Conservation (phyloP, 345 rosid genomes). For the Hirschfeldia incana region DNA sequence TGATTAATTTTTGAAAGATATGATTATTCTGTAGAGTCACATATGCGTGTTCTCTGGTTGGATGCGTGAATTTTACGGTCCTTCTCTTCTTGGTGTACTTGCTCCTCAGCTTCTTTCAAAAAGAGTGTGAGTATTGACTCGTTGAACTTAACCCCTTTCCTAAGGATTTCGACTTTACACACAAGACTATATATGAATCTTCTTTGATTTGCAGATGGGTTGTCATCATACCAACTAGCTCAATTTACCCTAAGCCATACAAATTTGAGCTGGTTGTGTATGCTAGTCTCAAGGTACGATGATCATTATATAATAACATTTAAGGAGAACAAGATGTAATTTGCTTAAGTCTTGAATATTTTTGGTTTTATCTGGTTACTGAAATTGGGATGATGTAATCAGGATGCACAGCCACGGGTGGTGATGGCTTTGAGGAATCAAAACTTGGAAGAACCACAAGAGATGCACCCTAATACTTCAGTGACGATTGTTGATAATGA, state of each 20-base stretch:
- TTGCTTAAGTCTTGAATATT: not conserved
- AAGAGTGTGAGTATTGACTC: constrained; percentile 62
- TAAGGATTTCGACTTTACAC: not conserved
- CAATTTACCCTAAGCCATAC: constrained; percentile 65
- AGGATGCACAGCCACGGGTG: constrained; percentile 86
- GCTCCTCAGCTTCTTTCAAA: constrained; percentile 83
- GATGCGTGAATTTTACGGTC: constrained; percentile 91
- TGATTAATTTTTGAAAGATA: not conserved
- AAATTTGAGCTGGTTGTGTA: constrained; percentile 88
- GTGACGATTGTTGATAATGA: constrained; percentile 72
- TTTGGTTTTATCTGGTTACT: not conserved
- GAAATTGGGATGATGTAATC: constrained; percentile 33
- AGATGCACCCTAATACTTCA: constrained; percentile 67
- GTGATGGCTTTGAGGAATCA: constrained; percentile 80
- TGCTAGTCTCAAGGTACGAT: constrained; percentile 61
- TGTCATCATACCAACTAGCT: constrained; percentile 76
- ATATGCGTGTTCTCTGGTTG: constrained; percentile 89
- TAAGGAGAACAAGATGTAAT: not conserved
- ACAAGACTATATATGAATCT: not conserved
- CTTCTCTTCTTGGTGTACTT: constrained; percentile 71
- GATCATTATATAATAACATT: not conserved
- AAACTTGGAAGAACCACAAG: constrained; percentile 73
- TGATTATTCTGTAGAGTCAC: constrained; percentile 49
- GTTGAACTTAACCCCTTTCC: not conserved
- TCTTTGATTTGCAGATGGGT: constrained; percentile 70